Base-by-base conservation (phyloP, 2,329 filamentous ascomycete genomes). In the Neofusicoccum ribis region DNA sequence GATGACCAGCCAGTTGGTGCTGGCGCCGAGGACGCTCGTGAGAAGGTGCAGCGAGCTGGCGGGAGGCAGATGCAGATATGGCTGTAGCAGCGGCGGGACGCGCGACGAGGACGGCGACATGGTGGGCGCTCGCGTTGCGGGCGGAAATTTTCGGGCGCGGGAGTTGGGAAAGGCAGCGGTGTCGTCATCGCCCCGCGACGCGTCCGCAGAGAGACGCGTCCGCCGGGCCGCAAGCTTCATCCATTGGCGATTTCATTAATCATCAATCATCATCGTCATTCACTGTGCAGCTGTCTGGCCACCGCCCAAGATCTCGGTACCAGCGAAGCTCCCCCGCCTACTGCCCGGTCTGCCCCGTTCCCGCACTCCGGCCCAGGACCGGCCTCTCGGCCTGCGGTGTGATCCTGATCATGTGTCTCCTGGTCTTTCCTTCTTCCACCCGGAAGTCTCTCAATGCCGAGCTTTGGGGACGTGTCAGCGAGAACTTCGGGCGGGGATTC, bases 31-130 rank as follows among this genome's bases (percentile, higher is more conserved):
- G 36, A 92, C 88, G 67, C 85, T 86, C 15, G 90, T 92, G 62
- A 93, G 78, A 12, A 93, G 83, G 20, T 87, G 80, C 44, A 92
- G 83, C 41, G 87, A 86, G 15, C 83, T 79, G 69, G 86, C 82
- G 5, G 87, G 87, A 9, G 47, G 63, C 11, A 51, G 39, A 52
- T 78, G 72, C 59, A 91, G 81, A 74, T 89, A 89, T 6, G 88
- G 83, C 70, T 90, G 85, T 14, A 92, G 81, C 2, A 89, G 83
- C 64, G 85, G 82, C 2, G 90, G 89, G 66, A 87, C 84, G 67
- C 84, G 82, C 5, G 83, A 81, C 17, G 63, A 52, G 50, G 63
- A 36, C 41, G 73, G 72, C 67, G 75, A 70, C 75, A 77, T 77
- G 20, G 43, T 65, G 66, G 61, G 43, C 41, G 34, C 12, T 31